A percentile compares a stretch with the other conserved stretches of the same genome.
These are phyloP conservation scores for Vanrija sp. DNA, from an alignment of 1,284 basidiomycete genomes.

Conservation along the genomic window DNA sequence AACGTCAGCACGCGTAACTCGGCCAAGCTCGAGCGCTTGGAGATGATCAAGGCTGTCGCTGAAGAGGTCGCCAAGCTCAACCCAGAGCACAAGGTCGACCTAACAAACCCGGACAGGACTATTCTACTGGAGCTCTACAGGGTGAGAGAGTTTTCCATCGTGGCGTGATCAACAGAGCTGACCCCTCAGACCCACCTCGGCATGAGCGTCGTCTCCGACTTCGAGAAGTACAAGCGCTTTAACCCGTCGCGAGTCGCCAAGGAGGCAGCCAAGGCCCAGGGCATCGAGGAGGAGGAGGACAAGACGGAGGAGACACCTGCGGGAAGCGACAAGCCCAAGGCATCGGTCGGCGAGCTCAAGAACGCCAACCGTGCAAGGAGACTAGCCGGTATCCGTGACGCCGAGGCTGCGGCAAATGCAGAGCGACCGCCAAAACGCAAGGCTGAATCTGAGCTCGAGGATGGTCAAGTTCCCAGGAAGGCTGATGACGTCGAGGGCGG, in stretches of 20 bases:
- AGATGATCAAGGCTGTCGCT: slow-evolving; percentile 41
- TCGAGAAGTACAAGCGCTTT: slow-evolving; percentile 39
- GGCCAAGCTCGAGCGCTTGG: slow-evolving; percentile 32
- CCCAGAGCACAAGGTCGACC: slow-evolving; percentile 35
- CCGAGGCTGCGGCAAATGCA: not conserved
- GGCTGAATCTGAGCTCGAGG: slow-evolving; percentile 8
- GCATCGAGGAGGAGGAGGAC: not conserved
- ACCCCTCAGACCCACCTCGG: slow-evolving; percentile 29
- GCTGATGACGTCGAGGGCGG: slow-evolving; percentile 14
- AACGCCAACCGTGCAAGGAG: not conserved
- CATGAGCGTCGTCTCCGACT: slow-evolving; percentile 36
- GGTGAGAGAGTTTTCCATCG: slow-evolving; percentile 13
- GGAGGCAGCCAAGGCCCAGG: slow-evolving; percentile 13
- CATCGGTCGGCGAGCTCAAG: slow-evolving; percentile 9
- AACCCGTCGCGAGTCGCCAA: slow-evolving; percentile 22
- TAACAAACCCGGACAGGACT: slow-evolving; percentile 36
- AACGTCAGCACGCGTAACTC: slow-evolving; percentile 33
- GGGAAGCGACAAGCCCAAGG: not conserved
- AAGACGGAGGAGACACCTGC: not conserved
- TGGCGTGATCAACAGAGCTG: not conserved
- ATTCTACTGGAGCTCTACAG: slow-evolving; percentile 39
- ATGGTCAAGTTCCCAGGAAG: slow-evolving; percentile 8
- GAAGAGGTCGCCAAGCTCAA: slow-evolving; percentile 31
- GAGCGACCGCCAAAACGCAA: slow-evolving; percentile 12
- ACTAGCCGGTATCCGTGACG: not conserved